phyloP scores from a whole-genome alignment of 495 filamentous ascomycete species.

The Penicillium lividum region DNA sequence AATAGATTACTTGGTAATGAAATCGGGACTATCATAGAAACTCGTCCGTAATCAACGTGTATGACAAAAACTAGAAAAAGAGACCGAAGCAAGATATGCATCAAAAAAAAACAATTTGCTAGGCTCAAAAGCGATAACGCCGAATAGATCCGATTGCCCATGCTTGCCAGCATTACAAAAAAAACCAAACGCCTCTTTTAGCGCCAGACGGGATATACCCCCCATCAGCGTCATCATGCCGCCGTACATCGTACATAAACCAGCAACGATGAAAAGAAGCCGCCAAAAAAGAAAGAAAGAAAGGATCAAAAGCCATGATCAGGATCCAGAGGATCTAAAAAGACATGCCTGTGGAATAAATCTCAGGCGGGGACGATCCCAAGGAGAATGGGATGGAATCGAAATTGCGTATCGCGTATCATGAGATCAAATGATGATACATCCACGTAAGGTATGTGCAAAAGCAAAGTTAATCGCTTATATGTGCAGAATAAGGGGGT shows the following conservation, averaged over 20 bases:
- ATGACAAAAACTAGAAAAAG: neutral
- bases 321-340: slow-evolving; percentile 22
- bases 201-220: slow-evolving; percentile 19
- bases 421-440: slow-evolving; percentile 36
- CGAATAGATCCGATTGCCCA: slow-evolving; percentile 11
- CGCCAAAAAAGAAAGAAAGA: slow-evolving; percentile 18
- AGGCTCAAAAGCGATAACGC: slow-evolving; percentile 14
- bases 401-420: slow-evolving; percentile 13
- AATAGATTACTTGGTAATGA: neutral
- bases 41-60: neutral
- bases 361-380: slow-evolving; percentile 1
- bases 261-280: slow-evolving; percentile 13
- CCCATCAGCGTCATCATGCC: slow-evolving; percentile 29
- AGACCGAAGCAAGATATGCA: slow-evolving; percentile 6
- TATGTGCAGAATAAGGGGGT: slow-evolving; percentile 31
- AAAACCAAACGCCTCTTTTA: slow-evolving; percentile 32
- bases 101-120: slow-evolving; percentile 13
- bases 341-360: slow-evolving; percentile 18
- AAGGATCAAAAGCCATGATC: slow-evolving; percentile 7
- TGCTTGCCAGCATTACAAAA: slow-evolving; percentile 23
- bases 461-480: slow-evolving; percentile 19
- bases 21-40: neutral
- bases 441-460: slow-evolving; percentile 41
- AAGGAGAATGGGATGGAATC: slow-evolving; percentile 18
- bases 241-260: slow-evolving; percentile 24